phyloP scores from a whole-genome alignment of 2,329 filamentous ascomycete species.

The Cadophora sp. region DNA sequence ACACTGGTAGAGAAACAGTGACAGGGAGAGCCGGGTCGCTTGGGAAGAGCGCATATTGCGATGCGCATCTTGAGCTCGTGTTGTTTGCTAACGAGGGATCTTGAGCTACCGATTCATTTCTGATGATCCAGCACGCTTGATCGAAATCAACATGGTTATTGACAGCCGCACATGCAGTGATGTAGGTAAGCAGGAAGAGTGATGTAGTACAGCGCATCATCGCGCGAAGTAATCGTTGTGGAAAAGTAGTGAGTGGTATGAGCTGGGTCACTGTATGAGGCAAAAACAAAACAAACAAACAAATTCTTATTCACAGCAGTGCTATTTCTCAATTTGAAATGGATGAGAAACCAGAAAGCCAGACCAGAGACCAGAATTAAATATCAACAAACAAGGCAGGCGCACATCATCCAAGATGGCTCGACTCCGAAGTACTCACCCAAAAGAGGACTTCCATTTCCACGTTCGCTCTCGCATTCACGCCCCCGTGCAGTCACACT shows the following conservation, averaged over 20 bases:
- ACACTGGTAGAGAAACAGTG: conserved; percentile 9
- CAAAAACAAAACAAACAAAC: background rate
- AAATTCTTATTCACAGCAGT: background rate
- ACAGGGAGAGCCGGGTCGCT: conserved; percentile 3
- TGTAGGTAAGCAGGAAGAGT: background rate
- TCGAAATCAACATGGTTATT: conserved; percentile 11
- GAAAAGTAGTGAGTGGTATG: background rate
- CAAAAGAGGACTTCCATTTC: background rate
- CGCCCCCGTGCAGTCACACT: background rate
- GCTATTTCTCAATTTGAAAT: background rate
- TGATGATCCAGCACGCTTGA: conserved; percentile 11
- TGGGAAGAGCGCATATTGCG: background rate
- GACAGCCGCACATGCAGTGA: background rate
- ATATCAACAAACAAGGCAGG: background rate
- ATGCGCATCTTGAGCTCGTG: background rate
- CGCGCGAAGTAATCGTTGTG: background rate
- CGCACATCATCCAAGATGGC: background rate
- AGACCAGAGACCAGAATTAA: background rate
- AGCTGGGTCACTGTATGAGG: background rate
- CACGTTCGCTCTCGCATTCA: background rate
- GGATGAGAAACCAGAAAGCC: background rate
- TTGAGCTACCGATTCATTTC: conserved; percentile 4
- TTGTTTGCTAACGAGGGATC: conserved; percentile 1
- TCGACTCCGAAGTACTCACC: background rate
- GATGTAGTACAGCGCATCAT: background rate